Evolutionary conservation across 345 rosid species (phyloP).

Genomic region (Citrus unshiu): DNA sequence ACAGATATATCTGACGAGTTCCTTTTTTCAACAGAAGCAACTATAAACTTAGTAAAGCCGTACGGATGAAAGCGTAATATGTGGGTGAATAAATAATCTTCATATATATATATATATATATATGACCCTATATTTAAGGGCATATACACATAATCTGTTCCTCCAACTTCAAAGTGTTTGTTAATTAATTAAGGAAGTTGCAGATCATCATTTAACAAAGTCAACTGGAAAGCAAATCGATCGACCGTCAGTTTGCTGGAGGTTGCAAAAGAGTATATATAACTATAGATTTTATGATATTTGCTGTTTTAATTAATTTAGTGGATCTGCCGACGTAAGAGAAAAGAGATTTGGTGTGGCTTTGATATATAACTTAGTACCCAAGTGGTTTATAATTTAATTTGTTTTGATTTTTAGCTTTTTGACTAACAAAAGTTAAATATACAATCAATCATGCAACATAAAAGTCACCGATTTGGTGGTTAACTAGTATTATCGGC

Average conservation of each 20-base stretch:
- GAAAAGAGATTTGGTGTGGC: not conserved
- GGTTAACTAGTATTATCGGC: no score
- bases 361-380: not conserved
- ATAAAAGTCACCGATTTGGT: no score
- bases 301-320: not conserved
- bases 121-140: not conserved
- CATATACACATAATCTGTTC: not conserved
- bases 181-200: not conserved
- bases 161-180: no score
- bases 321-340: not conserved
- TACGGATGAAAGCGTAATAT: no score
- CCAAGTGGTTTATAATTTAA: not conserved
- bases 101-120: no score
- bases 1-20: no score
- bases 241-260: not conserved
- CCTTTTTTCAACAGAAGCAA: no score
- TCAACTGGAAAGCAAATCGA: not conserved
- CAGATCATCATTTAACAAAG: not conserved
- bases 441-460: no score
- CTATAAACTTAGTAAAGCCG: no score
- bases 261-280: not conserved
- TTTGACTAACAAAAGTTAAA: no score
- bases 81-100: not conserved
- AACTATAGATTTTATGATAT: not conserved
- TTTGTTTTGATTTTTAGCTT: no score